Conservation (phyloP, 148 eudicot genomes). For the Rhododendron ferrugineum region DNA sequence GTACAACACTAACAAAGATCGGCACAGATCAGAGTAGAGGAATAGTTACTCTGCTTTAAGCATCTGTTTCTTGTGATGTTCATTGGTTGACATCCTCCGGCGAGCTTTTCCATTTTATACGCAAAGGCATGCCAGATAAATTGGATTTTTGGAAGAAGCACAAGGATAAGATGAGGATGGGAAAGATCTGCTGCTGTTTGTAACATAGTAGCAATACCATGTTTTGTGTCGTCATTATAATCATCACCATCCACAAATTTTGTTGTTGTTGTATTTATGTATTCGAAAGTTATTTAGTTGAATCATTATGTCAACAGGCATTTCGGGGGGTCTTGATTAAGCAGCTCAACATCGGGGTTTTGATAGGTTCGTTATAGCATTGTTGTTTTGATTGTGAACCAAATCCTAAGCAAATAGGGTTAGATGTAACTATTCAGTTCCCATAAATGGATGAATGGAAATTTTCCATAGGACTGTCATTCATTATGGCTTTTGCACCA, state of each 20-base stretch:
- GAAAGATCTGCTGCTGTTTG: background rate
- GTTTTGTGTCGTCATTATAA: background rate
- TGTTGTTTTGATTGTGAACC: background rate
- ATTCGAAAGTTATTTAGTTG: background rate
- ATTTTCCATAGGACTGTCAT: background rate
- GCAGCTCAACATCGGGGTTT: background rate
- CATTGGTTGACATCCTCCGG: conserved; percentile 2
- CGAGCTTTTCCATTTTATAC: conserved; percentile 15
- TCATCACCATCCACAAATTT: background rate
- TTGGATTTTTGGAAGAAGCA: background rate
- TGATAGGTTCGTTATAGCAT: background rate
- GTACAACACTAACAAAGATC: conserved; percentile 55
- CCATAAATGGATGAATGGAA: background rate
- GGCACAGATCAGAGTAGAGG: conserved; percentile 64
- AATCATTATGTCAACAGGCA: background rate
- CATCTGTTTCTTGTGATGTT: background rate
- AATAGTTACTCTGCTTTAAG: background rate
- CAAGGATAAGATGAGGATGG: background rate
- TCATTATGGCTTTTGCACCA: background rate
- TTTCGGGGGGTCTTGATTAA: background rate
- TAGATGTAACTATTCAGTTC: background rate
- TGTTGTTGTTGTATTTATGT: background rate
- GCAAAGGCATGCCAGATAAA: conserved; percentile 8
- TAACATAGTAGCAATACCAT: background rate
- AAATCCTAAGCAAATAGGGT: background rate